phyloP scores from a whole-genome alignment of 169 alveolate species.

The Plasmodium ovale region DNA sequence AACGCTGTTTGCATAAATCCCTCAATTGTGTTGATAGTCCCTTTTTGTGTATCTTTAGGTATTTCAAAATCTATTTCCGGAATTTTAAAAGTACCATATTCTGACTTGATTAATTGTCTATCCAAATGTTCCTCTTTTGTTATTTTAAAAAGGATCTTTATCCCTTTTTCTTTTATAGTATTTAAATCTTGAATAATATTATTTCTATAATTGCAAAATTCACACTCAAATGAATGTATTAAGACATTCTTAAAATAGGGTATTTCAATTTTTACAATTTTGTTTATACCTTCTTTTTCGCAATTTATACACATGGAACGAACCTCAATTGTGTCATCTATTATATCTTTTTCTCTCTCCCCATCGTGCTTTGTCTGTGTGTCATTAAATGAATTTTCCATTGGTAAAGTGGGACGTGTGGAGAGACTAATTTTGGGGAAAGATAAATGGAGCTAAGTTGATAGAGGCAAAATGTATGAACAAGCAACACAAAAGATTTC shows the following conservation, averaged over 20 bases:
- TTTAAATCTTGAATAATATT: constrained; percentile 95
- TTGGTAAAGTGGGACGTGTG: not conserved
- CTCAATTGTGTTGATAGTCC: constrained; percentile 93
- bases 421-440: not conserved
- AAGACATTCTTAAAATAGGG: constrained; percentile 93
- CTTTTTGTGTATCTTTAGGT: constrained; percentile 94
- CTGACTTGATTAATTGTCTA: constrained; percentile 93
- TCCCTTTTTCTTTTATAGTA: constrained; percentile 93
- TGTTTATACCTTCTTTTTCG: constrained; percentile 91
- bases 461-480: too few relatives aligned
- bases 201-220: constrained; percentile 93
- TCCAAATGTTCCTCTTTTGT: constrained; percentile 87
- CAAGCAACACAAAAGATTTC: too few relatives aligned
- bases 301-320: constrained; percentile 93
- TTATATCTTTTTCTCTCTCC: not conserved
- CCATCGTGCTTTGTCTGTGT: not conserved
- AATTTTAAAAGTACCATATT: constrained; percentile 88
- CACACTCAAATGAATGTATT: constrained; percentile 91
- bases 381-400: constrained; percentile 8
- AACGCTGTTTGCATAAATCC: constrained; percentile 77
- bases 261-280: constrained; percentile 89
- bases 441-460: too few relatives aligned
- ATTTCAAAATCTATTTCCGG: constrained; percentile 96
- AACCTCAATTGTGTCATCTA: constrained; percentile 77
- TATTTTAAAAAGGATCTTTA: constrained; percentile 88